phyloP scores from a whole-genome alignment of 2,329 filamentous ascomycete species.

The Epichloe gansuensis region DNA sequence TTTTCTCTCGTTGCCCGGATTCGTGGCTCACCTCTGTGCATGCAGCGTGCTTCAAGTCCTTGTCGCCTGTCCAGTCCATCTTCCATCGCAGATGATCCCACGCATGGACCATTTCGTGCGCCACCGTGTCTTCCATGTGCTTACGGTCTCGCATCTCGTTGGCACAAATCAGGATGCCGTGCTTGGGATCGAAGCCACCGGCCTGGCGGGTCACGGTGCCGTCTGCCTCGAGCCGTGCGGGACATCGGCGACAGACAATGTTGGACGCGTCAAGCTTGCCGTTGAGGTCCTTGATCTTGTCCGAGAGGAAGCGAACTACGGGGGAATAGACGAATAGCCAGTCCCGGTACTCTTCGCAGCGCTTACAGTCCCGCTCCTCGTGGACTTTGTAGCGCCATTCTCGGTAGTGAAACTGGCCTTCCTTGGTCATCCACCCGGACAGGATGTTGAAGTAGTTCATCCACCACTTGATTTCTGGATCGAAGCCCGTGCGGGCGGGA shows the following conservation, averaged over 20 bases:
- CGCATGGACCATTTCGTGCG: conserved; percentile 96
- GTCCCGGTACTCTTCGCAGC: conserved; percentile 70
- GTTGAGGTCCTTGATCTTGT: conserved; percentile 69
- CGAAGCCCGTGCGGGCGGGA: conserved; percentile 48
- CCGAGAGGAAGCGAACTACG: conserved; percentile 71
- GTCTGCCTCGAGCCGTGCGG: conserved; percentile 39
- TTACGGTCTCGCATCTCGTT: conserved; percentile 73
- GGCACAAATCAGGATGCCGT: conserved; percentile 84
- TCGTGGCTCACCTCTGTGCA: conserved; percentile 64
- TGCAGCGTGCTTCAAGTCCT: conserved; percentile 72
- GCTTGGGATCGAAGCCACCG: conserved; percentile 75
- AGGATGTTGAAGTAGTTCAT: conserved; percentile 78
- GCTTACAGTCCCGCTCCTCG: conserved; percentile 65
- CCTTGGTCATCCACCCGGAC: conserved; percentile 54
- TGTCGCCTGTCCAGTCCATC: conserved; percentile 62
- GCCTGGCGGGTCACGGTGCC: conserved; percentile 51
- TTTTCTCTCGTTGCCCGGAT: not conserved
- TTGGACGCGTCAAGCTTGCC: conserved; percentile 61
- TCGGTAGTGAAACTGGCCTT: conserved; percentile 65
- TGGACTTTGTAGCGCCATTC: conserved; percentile 60
- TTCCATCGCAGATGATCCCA: conserved; percentile 91
- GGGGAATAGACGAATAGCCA: conserved; percentile 84
- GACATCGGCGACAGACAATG: conserved; percentile 72
- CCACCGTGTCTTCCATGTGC: conserved; percentile 84
- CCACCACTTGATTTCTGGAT: conserved; percentile 52